Evolutionary conservation across 805 yeast species (phyloP), one percentile per base, ranked within the genome.

Genomic region (Metschnikowia arizonensis): DNA sequence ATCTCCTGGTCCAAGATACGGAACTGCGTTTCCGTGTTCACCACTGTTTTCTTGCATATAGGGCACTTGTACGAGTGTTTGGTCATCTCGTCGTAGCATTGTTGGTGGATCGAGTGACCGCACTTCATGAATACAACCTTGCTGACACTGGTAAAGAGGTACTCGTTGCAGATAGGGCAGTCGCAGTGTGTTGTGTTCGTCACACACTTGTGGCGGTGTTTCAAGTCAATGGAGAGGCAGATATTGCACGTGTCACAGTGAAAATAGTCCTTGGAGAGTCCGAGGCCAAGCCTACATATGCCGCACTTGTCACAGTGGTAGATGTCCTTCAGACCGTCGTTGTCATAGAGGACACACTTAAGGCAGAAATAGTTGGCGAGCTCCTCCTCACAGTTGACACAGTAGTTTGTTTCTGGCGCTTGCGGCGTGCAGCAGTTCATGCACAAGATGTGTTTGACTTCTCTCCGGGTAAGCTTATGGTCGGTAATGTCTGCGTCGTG

Each of bases 241-340:
- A 89, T 90, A 56, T 88, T 86, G 65, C 98, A 90, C 17, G 82
- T 82, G 54, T 84, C 79, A 66, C 98, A 90, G 61, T 90, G 98
- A 69, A 88, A 88, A 56, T 84, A 89, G 63, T 90, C 97, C 52
- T 85, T 83, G 14, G 88, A 93, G 18, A 88, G 65, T 0, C 97
- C 97, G 21, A 85, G 71, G 1, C 98, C 98, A 8, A 91, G 70
- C 11, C 97, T 76, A 62, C 98, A 90, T 44, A 91, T 88, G 0
- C 96, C 96, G 68, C 98, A 90, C 55, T 83, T 85, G 55, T 82
- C 87, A 63, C 98, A 90, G 61, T 90, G 98, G 59, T 89, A 90
- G 19, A 90, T 89, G 50, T 85, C 85, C 58, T 88, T 88, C 34
- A 74, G 68, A 7, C 79, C 70, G 59, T 88, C 93, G 59, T 85